A percentile compares a stretch with the other conserved stretches of the same genome.
Conservation (phyloP, 495 filamentous ascomycete species). For the Neurospora sp. region DNA sequence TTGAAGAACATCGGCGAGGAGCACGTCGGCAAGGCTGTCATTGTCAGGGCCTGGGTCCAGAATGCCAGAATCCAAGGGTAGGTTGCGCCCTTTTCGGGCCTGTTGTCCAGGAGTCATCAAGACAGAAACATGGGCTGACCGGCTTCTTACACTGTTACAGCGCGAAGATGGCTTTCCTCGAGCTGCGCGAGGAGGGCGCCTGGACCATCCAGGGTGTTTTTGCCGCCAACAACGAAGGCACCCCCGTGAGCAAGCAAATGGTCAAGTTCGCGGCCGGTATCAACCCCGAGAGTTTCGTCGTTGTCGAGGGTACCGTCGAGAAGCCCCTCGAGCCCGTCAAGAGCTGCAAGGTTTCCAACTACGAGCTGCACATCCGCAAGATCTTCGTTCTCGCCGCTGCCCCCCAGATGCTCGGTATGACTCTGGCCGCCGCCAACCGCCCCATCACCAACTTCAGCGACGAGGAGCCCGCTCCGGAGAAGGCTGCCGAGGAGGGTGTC, state of each 20-base stretch:
- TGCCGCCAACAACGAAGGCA: slow-evolving; percentile 43
- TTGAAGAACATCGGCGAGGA: slow-evolving; percentile 46
- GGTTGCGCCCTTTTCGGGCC: background rate
- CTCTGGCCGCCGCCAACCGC: slow-evolving; percentile 56
- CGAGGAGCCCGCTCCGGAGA: slow-evolving; percentile 39
- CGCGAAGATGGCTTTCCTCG: slow-evolving; percentile 85
- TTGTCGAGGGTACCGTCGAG: slow-evolving; percentile 71
- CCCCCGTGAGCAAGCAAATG: slow-evolving; percentile 68
- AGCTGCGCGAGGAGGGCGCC: slow-evolving; percentile 71
- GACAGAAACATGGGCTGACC: background rate
- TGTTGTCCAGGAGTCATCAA: background rate
- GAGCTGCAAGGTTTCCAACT: slow-evolving; percentile 60
- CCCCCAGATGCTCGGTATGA: slow-evolving; percentile 58
- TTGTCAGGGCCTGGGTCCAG: slow-evolving; percentile 75
- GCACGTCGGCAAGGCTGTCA: slow-evolving; percentile 62
- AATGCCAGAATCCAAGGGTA: slow-evolving; percentile 67
- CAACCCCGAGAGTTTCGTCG: slow-evolving; percentile 72
- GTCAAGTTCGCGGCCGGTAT: slow-evolving; percentile 74
- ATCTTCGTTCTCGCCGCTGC: slow-evolving; percentile 55
- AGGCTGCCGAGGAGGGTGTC: slow-evolving; percentile 41
- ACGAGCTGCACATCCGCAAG: slow-evolving; percentile 81
- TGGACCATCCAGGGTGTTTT: slow-evolving; percentile 49
- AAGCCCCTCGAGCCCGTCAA: slow-evolving; percentile 75
- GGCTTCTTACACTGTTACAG: slow-evolving; percentile 16
- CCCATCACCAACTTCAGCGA: slow-evolving; percentile 56